Percentiles rank a stretch among this genome's conserved stretches.
Evolutionary conservation across 139 green algal genomes (phyloP).

Genomic region (Chlamydomonas applanata): DNA sequence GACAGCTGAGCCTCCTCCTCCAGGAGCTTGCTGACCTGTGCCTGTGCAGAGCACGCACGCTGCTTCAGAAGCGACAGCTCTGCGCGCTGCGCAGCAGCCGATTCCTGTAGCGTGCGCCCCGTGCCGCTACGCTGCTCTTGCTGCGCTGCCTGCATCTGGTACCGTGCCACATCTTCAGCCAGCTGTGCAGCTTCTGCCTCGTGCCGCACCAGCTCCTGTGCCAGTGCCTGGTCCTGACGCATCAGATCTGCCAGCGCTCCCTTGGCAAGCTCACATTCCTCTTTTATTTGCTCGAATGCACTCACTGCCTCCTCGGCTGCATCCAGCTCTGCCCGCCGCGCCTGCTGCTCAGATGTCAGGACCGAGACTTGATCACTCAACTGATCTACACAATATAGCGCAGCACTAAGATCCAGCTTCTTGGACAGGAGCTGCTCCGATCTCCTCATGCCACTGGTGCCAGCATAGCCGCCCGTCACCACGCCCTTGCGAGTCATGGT

Average conservation of each 20-base stretch:
- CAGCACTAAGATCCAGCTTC: neutral
- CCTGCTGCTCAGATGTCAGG: neutral
- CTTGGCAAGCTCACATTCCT: neutral
- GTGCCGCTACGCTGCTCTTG: neutral
- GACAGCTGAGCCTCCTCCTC: no score
- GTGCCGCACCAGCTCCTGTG: constrained; percentile 2
- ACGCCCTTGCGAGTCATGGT: constrained; percentile 33
- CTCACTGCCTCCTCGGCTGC: neutral
- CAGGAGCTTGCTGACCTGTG: no score
- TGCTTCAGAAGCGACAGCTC: no score
- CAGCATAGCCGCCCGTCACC: constrained; percentile 32
- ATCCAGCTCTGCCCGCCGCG: neutral
- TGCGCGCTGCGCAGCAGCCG: no score
- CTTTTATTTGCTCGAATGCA: neutral
- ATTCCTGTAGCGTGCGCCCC: neutral
- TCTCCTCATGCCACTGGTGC: neutral
- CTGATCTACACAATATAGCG: neutral
- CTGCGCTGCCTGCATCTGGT: constrained; percentile 9
- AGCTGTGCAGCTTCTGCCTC: neutral
- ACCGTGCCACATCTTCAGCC: neutral
- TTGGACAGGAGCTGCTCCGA: neutral
- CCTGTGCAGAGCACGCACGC: no score
- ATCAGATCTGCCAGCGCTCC: neutral
- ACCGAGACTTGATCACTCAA: neutral
- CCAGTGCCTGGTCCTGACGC: constrained; percentile 5